Percentiles rank a stretch among this genome's conserved stretches.
Evolutionary conservation across 2,329 filamentous ascomycete genomes (phyloP).

Genomic region (Parasarocladium wereldwijsianum): DNA sequence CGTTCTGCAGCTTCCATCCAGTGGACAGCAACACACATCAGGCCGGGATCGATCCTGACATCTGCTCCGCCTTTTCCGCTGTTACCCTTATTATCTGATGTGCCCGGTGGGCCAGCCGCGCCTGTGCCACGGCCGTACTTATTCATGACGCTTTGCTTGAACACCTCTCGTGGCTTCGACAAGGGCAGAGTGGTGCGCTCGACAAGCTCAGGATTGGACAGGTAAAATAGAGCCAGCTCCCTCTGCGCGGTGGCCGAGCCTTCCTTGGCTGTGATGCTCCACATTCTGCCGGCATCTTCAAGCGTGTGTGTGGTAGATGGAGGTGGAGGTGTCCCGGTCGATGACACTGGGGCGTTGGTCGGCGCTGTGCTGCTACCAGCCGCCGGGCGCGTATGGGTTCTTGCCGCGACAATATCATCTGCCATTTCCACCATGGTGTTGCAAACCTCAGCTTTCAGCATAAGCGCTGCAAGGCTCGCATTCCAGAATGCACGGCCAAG

Average conservation of each 20-base stretch:
- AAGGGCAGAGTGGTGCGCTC: slow-evolving; percentile 69
- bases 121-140: slow-evolving; percentile 33
- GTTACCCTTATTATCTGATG: slow-evolving; percentile 10
- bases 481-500: slow-evolving; percentile 77
- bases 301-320: slow-evolving; percentile 52
- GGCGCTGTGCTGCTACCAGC: slow-evolving; percentile 17
- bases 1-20: slow-evolving; percentile 88
- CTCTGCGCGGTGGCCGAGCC: slow-evolving; percentile 72
- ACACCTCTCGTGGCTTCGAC: slow-evolving; percentile 73
- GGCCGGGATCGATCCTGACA: slow-evolving; percentile 61
- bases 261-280: slow-evolving; percentile 87
- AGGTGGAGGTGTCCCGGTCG: slow-evolving; percentile 24
- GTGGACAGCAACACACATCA: slow-evolving; percentile 90
- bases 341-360: slow-evolving; percentile 15
- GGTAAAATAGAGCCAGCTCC: slow-evolving; percentile 84
- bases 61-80: slow-evolving; percentile 13
- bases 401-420: slow-evolving; percentile 39
- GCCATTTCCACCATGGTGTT: slow-evolving; percentile 57
- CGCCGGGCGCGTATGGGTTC: slow-evolving; percentile 46
- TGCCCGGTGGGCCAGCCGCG: slow-evolving; percentile 9
- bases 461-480: slow-evolving; percentile 73
- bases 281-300: slow-evolving; percentile 74
- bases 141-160: slow-evolving; percentile 76
- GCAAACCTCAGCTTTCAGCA: slow-evolving; percentile 76
- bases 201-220: slow-evolving; percentile 80